phyloP scores from a whole-genome alignment of 2,329 filamentous ascomycete genomes.

The Lasiodiplodia sp. region DNA sequence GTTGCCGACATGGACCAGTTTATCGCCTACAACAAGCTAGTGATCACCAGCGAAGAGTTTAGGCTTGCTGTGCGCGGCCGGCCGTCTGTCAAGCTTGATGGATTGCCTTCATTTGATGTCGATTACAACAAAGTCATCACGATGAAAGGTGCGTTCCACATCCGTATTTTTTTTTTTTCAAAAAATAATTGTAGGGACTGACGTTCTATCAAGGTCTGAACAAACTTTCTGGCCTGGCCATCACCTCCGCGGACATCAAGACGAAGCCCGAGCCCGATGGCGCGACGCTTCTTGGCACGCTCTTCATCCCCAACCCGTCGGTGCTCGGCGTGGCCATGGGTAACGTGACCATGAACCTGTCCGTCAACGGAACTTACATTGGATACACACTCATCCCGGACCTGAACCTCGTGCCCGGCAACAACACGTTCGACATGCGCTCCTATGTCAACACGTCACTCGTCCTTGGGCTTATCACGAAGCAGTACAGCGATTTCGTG shows the following conservation, averaged over 20 bases:
- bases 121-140: constrained; percentile 64
- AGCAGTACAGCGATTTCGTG: constrained; percentile 62
- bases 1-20: constrained; percentile 57
- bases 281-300: constrained; percentile 68
- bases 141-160: constrained; percentile 60
- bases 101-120: constrained; percentile 58
- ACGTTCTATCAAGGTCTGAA: constrained; percentile 57
- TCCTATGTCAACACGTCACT: constrained; percentile 60
- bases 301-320: constrained; percentile 69
- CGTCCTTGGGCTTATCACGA: constrained; percentile 55
- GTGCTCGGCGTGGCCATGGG: constrained; percentile 71
- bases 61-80: constrained; percentile 59
- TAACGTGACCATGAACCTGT: constrained; percentile 68
- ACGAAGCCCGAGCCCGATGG: constrained; percentile 48
- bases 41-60: constrained; percentile 59
- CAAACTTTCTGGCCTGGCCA: constrained; percentile 60
- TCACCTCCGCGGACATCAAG: constrained; percentile 45
- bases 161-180: background rate
- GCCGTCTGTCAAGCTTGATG: constrained; percentile 59
- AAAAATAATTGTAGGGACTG: constrained; percentile 4
- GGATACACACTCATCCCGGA: constrained; percentile 66
- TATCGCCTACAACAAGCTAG: constrained; percentile 56
- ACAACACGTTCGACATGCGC: constrained; percentile 61
- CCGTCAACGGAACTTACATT: constrained; percentile 59
- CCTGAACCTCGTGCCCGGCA: constrained; percentile 65